A percentile compares a stretch with the other conserved stretches of the same genome.
These are phyloP conservation scores for Hypholoma fasciculare DNA, from an alignment of 768 basidiomycete species.

Conservation along the genomic window DNA sequence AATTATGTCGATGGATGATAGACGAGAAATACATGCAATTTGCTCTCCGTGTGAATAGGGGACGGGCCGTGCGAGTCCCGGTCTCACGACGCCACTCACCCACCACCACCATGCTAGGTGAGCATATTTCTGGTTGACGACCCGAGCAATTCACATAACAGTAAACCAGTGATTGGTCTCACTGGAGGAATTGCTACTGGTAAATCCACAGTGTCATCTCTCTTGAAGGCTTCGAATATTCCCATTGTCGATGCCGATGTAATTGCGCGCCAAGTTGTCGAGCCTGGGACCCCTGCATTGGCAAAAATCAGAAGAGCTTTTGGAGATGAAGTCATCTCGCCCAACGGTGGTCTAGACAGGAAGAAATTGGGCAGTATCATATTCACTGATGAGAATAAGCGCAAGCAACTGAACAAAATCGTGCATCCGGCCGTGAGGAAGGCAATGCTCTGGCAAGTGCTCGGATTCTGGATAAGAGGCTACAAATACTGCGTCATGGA, in stretches of 20 bases:
- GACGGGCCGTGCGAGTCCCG: no score
- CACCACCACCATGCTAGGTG: neutral
- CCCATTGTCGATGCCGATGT: constrained; percentile 95
- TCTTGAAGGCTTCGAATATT: constrained; percentile 64
- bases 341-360: constrained; percentile 78
- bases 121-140: neutral
- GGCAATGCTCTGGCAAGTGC: constrained; percentile 69
- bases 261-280: constrained; percentile 82
- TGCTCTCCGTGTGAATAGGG: no score
- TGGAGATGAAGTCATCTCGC: constrained; percentile 63
- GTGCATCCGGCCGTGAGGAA: constrained; percentile 89
- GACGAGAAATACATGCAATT: no score
- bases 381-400: constrained; percentile 73
- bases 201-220: constrained; percentile 87
- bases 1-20: neutral
- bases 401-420: constrained; percentile 77
- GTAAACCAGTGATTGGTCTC: constrained; percentile 76
- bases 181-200: constrained; percentile 97
- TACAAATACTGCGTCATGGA: constrained; percentile 82
- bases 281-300: constrained; percentile 79
- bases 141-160: neutral
- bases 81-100: neutral
- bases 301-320: constrained; percentile 67
- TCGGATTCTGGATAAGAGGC: constrained; percentile 75
- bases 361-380: constrained; percentile 82